These are phyloP conservation scores for Globisporangium iwayamae DNA, from an alignment of 352 stramenopile species.

Conservation along the genomic window DNA sequence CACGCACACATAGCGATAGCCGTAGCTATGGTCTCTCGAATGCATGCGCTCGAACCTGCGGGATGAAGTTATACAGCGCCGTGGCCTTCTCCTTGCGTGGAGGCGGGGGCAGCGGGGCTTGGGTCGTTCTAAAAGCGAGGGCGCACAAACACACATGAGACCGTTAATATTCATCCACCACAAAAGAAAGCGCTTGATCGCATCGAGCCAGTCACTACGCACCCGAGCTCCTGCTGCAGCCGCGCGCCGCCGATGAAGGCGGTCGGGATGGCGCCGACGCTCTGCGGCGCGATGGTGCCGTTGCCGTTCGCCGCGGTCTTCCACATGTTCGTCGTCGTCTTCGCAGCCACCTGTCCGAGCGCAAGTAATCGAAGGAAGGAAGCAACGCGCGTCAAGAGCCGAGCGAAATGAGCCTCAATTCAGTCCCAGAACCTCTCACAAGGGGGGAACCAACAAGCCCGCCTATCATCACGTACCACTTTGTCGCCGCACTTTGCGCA, in stretches of 20 bases:
- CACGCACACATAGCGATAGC: not conserved
- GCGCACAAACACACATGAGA: not conserved
- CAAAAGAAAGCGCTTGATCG: not conserved
- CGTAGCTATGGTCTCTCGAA: not conserved
- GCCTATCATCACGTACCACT: slow-evolving; percentile 31
- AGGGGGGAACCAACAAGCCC: not conserved
- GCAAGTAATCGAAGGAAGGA: not conserved
- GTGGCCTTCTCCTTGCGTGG: slow-evolving; percentile 61
- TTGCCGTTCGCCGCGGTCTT: slow-evolving; percentile 41
- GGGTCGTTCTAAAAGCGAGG: slow-evolving; percentile 3
- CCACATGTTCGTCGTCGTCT: slow-evolving; percentile 42
- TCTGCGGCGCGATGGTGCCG: slow-evolving; percentile 27
- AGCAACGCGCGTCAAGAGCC: not conserved
- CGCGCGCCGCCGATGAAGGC: slow-evolving; percentile 54
- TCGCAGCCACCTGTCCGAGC: slow-evolving; percentile 26
- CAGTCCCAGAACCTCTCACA: not conserved
- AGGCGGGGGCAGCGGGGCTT: slow-evolving; percentile 14
- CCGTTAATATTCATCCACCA: not conserved
- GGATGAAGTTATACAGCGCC: slow-evolving; percentile 76
- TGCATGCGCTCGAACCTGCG: slow-evolving; percentile 27
- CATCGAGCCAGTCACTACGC: slow-evolving; percentile 6
- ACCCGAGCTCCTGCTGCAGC: slow-evolving; percentile 54
- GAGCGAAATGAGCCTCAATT: slow-evolving; percentile 3
- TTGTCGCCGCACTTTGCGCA: slow-evolving; percentile 65
- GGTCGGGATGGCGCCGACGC: slow-evolving; percentile 56